Evolutionary conservation across 306 rosid species (phyloP).

Genomic region (Bauhinia variegata): DNA sequence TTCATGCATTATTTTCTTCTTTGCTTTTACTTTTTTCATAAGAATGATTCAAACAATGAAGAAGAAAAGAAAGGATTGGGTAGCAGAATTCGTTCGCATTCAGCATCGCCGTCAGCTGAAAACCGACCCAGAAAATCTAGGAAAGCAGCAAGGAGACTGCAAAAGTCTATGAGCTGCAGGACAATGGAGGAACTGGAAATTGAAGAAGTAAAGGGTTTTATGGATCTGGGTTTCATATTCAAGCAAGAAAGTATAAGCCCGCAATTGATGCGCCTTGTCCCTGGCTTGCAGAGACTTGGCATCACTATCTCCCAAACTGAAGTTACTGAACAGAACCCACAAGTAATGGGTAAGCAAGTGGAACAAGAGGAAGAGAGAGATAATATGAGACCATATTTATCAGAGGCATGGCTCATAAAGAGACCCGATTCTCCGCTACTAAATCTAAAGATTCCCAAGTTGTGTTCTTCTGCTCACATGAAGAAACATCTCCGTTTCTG

Average conservation of each 20-base stretch:
- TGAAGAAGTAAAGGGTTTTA: conserved; percentile 85
- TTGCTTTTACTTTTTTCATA: conserved; percentile 10
- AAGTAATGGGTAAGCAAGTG: neutral
- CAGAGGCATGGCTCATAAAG: conserved; percentile 85
- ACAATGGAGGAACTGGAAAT: conserved; percentile 75
- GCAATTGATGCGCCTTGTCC: conserved; percentile 65
- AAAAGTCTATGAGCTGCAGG: conserved; percentile 69
- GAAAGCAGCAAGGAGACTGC: conserved; percentile 38
- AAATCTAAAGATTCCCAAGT: conserved; percentile 56
- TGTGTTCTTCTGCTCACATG: conserved; percentile 60
- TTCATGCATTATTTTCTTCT: conserved; percentile 15
- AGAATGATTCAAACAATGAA: conserved; percentile 46
- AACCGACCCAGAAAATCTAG: conserved; percentile 21
- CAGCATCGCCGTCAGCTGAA: conserved; percentile 49
- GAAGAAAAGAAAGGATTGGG: conserved; percentile 37
- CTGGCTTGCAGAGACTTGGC: conserved; percentile 72
- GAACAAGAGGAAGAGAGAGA: conserved; percentile 39
- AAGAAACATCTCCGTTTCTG: conserved; percentile 72
- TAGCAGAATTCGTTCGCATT: conserved; percentile 42
- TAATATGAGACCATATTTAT: conserved; percentile 67
- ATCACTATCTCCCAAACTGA: conserved; percentile 2
- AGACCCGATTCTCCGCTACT: conserved; percentile 67
- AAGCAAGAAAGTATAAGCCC: conserved; percentile 58
- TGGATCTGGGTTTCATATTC: conserved; percentile 82
- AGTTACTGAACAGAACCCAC: neutral